Conservation (phyloP, 148 eudicot genomes). For the Rhododendron simsii region DNA sequence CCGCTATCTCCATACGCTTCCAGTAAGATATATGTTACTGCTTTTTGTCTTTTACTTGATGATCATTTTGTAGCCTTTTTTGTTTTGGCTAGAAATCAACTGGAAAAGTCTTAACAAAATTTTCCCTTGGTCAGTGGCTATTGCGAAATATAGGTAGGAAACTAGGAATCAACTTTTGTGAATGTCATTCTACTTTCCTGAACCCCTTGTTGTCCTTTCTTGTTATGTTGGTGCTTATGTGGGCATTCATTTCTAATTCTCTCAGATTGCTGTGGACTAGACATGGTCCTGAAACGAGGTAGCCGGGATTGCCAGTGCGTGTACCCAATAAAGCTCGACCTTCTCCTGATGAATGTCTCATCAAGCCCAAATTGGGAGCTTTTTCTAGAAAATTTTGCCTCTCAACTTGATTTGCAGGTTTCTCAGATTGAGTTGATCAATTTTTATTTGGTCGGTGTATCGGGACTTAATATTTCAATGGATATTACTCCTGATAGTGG, state of each 20-base stretch:
- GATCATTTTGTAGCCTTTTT: slow-evolving; percentile 9
- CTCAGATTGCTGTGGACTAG: slow-evolving; percentile 85
- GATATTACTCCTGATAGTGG: slow-evolving; percentile 81
- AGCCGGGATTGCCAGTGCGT: slow-evolving; percentile 76
- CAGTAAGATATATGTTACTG: slow-evolving; percentile 38
- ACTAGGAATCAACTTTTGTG: neutral
- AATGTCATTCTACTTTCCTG: neutral
- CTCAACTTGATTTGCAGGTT: slow-evolving; percentile 57
- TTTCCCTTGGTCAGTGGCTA: neutral
- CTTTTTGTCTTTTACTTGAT: neutral
- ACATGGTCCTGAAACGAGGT: slow-evolving; percentile 79
- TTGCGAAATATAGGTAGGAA: neutral
- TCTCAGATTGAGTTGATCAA: slow-evolving; percentile 82
- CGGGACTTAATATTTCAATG: slow-evolving; percentile 90
- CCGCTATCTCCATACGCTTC: slow-evolving; percentile 66
- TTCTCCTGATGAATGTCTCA: slow-evolving; percentile 74
- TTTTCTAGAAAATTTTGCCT: slow-evolving; percentile 69
- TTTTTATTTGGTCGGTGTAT: slow-evolving; percentile 58
- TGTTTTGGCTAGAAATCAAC: neutral
- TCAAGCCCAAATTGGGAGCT: slow-evolving; percentile 67
- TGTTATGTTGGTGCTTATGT: neutral
- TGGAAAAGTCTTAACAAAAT: neutral
- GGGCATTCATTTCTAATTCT: slow-evolving; percentile 16
- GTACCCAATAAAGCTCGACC: slow-evolving; percentile 87
- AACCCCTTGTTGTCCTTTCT: neutral